Base-by-base conservation (phyloP, 2,329 filamentous ascomycete species). In the Aspergillus puulaauensis region DNA sequence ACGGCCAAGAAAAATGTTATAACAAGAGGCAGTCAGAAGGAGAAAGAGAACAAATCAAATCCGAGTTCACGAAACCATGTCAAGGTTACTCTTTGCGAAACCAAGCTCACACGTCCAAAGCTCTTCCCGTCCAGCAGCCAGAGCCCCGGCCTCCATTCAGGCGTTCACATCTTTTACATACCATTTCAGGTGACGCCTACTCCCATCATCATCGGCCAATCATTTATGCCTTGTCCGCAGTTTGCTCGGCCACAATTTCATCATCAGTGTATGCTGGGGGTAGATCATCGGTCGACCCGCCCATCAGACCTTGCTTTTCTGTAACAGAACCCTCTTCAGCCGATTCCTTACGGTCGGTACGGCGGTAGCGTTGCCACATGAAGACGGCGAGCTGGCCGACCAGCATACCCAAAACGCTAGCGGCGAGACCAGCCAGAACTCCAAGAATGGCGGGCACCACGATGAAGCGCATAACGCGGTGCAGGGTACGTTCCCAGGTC, bases 341-440 rank as follows among this genome's bases (percentile, higher is more conserved):
- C 37, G 67, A 64, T 44, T 71, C 66, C 47, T 64, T 56, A 27
- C 61, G 63, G 24, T 66, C 60, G 48, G 67, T 67, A 21, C 73
- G 71, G 49, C 71, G 75, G 63, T 72, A 74, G 56, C 73, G 73
- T 50, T 73, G 68, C 77, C 79, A 80, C 46, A 80, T 49, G 65
- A 76, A 79, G 31, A 78, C 70, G 43, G 79, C 71, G 31, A 72
- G 64, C 65, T 80, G 77, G 31, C 78, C 78, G 45, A 80, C 69
- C n/a, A 81, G 65, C 75, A 80, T 78, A 47, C 78, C 79, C 44
- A 81, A 62, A 9, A 75, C 76, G 58, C 75, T 77, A 27, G 78
- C 77, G 44, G 74, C 70, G 54, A 81, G 64, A 56, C 77, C 78
- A 27, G 77, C 77, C 24, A 78, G 66, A 33, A 80, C 70, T 43